Base-by-base conservation (phyloP, 75 land plant genomes). In the Adiantum capillusveneris region DNA sequence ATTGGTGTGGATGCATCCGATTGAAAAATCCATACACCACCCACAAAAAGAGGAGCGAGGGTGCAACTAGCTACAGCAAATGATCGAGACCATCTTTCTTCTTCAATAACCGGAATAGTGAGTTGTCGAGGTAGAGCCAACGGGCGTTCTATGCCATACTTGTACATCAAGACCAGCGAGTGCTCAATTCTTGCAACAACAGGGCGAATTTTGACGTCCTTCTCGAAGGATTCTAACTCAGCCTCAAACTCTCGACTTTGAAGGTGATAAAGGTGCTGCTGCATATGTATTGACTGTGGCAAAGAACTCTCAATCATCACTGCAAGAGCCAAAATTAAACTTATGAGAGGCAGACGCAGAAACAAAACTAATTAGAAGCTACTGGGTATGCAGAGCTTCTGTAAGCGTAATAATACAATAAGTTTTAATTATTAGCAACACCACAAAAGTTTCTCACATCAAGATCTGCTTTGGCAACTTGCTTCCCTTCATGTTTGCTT, bases 61-160 rank as follows among this genome's bases (percentile, higher is more conserved):
- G 75, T 64, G 2, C 44, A 82, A 49, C 86, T 85, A 1, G 68
- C 54, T 12, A 88, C 75, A 29, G 93, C 89, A 66, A 58, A 79
- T 26, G 70, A 65, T 28, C 81, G 76, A 0, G 85, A 85, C 93
- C 93, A 88, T 42, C 68, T 66, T 36, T 69, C 73, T 25, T 88
- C 81, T 25, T 60, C 67, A 1, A 85, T 76, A 2, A 79, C 56
- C 0, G 93, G 93, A 25, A 88, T 88, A 0, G 89, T 88, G 60
- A 85, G 31, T 42, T 79, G 78, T 31, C 93, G 70, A 7, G 93
- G 93, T 45, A 88, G 66, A 49, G 59, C 59, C 14, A 88, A 69
- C 9, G 90, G 90, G 52, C 80, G 30, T 60, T 79, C 76, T 13
- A 68, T 18, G 1, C 31, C 31, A n/a, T 60, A 50, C 27, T 30